Percentiles rank a stretch among this genome's conserved stretches.
These are phyloP conservation scores for Penicillium sp. DNA, from an alignment of 2,329 filamentous ascomycete genomes.

Conservation along the genomic window DNA sequence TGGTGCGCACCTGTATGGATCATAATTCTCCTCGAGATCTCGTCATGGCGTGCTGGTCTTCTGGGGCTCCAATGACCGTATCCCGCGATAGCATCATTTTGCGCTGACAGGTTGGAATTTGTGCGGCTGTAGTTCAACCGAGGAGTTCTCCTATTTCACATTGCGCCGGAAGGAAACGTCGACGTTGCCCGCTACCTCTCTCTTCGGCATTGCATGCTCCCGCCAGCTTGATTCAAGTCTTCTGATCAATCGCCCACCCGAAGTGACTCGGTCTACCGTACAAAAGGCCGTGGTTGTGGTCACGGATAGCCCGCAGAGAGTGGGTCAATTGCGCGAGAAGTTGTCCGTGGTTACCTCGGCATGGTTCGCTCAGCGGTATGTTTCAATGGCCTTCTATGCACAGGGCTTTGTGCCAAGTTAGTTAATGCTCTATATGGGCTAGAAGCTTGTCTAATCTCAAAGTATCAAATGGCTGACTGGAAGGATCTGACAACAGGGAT, in stretches of 20 bases:
- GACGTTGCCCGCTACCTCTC: conserved; percentile 65
- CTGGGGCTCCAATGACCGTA: not conserved
- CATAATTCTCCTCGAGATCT: not conserved
- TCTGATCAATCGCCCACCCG: conserved; percentile 75
- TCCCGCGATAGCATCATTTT: conserved; percentile 1
- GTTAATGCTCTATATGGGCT: not conserved
- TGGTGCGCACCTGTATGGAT: conserved; percentile 81
- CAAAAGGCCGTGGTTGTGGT: conserved; percentile 98
- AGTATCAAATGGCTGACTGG: conserved; percentile 4
- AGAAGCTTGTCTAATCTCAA: not conserved
- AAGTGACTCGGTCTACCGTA: conserved; percentile 95
- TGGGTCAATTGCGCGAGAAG: conserved; percentile 87
- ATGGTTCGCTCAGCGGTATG: conserved; percentile 87
- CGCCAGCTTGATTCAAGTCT: conserved; percentile 81
- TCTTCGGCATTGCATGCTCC: conserved; percentile 96
- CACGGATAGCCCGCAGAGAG: conserved; percentile 83
- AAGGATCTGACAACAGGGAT: conserved; percentile 54
- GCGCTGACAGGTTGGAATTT: conserved; percentile 10
- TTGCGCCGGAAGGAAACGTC: conserved; percentile 61
- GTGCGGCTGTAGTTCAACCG: conserved; percentile 63
- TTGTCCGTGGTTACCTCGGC: conserved; percentile 87
- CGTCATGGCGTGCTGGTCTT: not conserved
- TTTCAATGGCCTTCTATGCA: conserved; percentile 10
- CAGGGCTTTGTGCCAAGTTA: not conserved
- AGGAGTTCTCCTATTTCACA: conserved; percentile 99